phyloP scores from a whole-genome alignment of 2,329 filamentous ascomycete genomes.

The Furcasterigmium furcatum region DNA sequence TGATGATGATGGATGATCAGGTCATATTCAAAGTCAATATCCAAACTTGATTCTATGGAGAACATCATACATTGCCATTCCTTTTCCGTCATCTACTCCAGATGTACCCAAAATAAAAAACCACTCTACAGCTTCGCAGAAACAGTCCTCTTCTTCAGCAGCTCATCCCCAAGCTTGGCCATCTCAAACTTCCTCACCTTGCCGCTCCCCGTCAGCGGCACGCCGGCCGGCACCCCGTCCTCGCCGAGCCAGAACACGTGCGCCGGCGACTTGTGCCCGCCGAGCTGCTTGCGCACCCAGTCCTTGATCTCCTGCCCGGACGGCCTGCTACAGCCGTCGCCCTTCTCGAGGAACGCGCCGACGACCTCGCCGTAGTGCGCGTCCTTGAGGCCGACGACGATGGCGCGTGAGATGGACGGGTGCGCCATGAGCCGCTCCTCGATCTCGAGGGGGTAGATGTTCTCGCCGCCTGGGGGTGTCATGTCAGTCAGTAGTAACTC shows the following conservation, averaged over 20 bases:
- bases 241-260: conserved; percentile 76
- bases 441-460: conserved; percentile 72
- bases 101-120: neutral
- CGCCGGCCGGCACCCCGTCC: conserved; percentile 47
- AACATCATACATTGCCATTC: too few relatives aligned
- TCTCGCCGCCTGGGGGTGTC: conserved; percentile 61
- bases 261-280: conserved; percentile 65
- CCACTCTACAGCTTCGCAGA: conserved; percentile 37
- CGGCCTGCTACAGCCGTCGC: conserved; percentile 32
- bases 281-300: conserved; percentile 61
- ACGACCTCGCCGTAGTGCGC: conserved; percentile 73
- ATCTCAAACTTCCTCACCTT: conserved; percentile 69
- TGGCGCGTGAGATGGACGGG: conserved; percentile 57
- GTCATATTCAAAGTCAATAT: too few relatives aligned
- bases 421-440: conserved; percentile 70
- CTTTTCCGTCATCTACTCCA: too few relatives aligned
- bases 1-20: too few relatives aligned
- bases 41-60: too few relatives aligned
- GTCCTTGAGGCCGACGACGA: conserved; percentile 68
- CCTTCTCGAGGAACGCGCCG: conserved; percentile 55
- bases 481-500: conserved; percentile 13
- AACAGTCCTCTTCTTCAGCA: conserved; percentile 38
- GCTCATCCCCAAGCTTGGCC: conserved; percentile 51
- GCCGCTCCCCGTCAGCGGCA: conserved; percentile 69
- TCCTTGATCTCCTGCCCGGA: conserved; percentile 52